Evolutionary conservation across 495 filamentous ascomycete species (phyloP), one percentile per base, ranked within the genome.

Genomic region (Amniculicola lignicola): DNA sequence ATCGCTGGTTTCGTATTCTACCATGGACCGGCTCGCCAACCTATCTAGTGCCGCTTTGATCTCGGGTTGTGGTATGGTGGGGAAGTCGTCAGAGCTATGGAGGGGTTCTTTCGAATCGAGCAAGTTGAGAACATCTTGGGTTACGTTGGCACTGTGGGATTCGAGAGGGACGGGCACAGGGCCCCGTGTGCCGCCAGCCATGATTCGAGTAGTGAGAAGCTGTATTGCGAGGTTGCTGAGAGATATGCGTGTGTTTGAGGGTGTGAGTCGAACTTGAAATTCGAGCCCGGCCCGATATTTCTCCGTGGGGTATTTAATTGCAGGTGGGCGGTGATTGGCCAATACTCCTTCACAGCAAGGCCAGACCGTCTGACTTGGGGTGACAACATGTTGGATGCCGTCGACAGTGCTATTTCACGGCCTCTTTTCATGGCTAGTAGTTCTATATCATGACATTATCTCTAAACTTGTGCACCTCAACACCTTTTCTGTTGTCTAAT

Each of bases 41-140:
- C 91, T 79, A 73, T 96, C 91, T 39, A 95, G 78, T 49, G 90
- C 89, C 53, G 86, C 86, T 70, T 96, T 96, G 63, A 96, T 72
- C 37, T 82, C 82, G 36, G 75, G 72, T 66, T 88, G 86, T 62
- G 85, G 77, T 61, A 78, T 69, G 58, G 80, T 70, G 54, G 93
- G 83, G 76, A 96, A 95, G 67, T 82, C 82, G 66, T 89, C 82
- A 67, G 71, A 75, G 41, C 89, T 92, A 51, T 84, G 70, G 50
- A 96, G 75, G 24, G 86, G 80, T 42, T 80, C 77, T 44, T 84
- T 64, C 24, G 45, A 50, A 38, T 69, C 67, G 44, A 74, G 66
- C 24, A 58, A 33, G 29, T 67, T 51, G 49, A 74, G 67, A 39
- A 74, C 61, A 31, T 70, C 57, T 43, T 62, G 57, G 19, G 70